These are phyloP conservation scores for Thelonectria rubi DNA, from an alignment of 2,329 filamentous ascomycete species.

Conservation along the genomic window DNA sequence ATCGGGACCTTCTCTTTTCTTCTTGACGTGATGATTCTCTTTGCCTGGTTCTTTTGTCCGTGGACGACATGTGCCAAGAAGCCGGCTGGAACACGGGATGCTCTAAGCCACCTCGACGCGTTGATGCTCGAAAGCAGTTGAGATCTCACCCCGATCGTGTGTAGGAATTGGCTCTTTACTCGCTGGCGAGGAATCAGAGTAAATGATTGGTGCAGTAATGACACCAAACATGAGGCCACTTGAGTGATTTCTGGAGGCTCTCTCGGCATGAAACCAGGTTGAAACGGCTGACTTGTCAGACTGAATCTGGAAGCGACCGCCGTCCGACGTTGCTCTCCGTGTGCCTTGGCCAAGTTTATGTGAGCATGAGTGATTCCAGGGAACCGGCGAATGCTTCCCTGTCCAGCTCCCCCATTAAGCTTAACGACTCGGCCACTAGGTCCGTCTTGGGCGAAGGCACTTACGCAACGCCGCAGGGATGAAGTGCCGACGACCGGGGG, in stretches of 20 bases:
- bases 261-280: conserved; percentile 14
- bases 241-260: no score
- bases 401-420: conserved; percentile 9
- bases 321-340: conserved; percentile 19
- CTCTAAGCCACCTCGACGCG: conserved; percentile 17
- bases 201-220: conserved; percentile 4
- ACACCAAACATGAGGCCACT: not conserved
- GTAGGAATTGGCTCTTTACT: no score
- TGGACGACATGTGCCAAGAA: conserved; percentile 6
- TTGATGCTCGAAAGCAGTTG: no score
- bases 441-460: conserved; percentile 6
- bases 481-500: conserved; percentile 10
- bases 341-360: conserved; percentile 29
- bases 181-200: no score
- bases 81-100: not conserved
- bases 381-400: not conserved
- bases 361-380: conserved; percentile 36
- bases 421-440: conserved; percentile 8
- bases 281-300: conserved; percentile 19
- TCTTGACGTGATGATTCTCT: not conserved
- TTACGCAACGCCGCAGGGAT: conserved; percentile 11
- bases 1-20: not conserved
- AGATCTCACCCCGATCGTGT: no score
- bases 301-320: conserved; percentile 26
- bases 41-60: not conserved